A percentile compares a stretch with the other conserved stretches of the same genome.
These are phyloP conservation scores for Wilhelminamyces savonicus DNA, from an alignment of 805 yeast species.

Conservation along the genomic window DNA sequence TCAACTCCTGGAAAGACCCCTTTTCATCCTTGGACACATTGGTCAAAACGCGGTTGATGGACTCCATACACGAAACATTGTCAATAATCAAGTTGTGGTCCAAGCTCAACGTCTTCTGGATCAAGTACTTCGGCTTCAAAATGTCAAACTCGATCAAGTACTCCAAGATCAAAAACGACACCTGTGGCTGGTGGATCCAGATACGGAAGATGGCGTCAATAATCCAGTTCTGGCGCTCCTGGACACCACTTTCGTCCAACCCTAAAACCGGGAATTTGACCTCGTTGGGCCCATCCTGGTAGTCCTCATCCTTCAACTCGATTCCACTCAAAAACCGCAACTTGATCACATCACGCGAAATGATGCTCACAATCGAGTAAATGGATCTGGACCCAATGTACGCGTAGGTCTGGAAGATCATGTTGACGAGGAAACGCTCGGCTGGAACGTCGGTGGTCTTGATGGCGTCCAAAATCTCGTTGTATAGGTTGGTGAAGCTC, in stretches of 20 bases:
- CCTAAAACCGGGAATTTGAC: constrained; percentile 23
- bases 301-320: constrained; percentile 21
- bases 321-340: constrained; percentile 32
- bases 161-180: constrained; percentile 35
- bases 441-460: constrained; percentile 11
- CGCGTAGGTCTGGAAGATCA: constrained; percentile 66
- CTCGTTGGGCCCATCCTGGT: constrained; percentile 22
- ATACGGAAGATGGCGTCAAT: constrained; percentile 35
- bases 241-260: constrained; percentile 16
- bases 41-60: constrained; percentile 28
- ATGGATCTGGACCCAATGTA: constrained; percentile 85
- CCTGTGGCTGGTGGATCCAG: constrained; percentile 42
- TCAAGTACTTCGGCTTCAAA: constrained; percentile 22
- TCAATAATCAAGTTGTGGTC: constrained; percentile 28
- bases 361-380: constrained; percentile 39
- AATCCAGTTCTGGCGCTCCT: constrained; percentile 27
- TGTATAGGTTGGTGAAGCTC: constrained; percentile 27
- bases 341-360: constrained; percentile 34
- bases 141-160: constrained; percentile 34
- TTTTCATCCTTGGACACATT: constrained; percentile 10
- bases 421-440: constrained; percentile 43
- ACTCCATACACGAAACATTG: constrained; percentile 39
- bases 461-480: constrained; percentile 21
- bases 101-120: constrained; percentile 20
- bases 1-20: constrained; percentile 11